Evolutionary conservation across 192 early-diverging fungal species (phyloP), one percentile per base, ranked within the genome.

Genomic region (Rhizophagus clarus): DNA sequence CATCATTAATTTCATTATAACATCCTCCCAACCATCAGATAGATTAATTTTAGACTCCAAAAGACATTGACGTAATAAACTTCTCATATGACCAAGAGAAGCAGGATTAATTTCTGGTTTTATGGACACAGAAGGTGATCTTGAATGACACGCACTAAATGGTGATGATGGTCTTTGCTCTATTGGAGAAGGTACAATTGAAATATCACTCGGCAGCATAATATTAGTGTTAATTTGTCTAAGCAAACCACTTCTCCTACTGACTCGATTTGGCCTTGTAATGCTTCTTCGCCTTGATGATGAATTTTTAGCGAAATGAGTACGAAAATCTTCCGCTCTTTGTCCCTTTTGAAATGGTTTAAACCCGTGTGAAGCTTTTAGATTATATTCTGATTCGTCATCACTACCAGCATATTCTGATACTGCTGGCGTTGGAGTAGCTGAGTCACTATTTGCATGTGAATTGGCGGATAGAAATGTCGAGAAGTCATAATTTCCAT

Each of bases 1-100:
- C 34, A 93, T 86, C 45, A 95, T 83, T n/a, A 94, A 79, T 22
- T 89, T 86, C 85, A 93, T 89, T 17, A 95, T 87, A 2, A 93
- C 90, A 12, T 88, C 85, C 61, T 95, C 90, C 94, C 94, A 95
- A 8, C 85, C 87, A 9, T 84, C 79, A 17, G 78, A 69, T 14
- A 79, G 77, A 62, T 85, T 82, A 61, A 95, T 91, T 9, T 88
- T 86, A 49, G 89, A 89, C 69, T 94, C 92, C 12, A 82, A 84
- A 69, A 96, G 84, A 9, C 93, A 84, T 85, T 97, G 94, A 9
- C 90, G 83, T 20, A 96, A 85, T 34, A 96, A 87, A 28, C 80
- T 83, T 3, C 85, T 87, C 84, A 95, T 84, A 66, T 97, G 96
- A 40, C 86, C 80, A 9, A 90, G 80, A 7, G 94, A 93, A 49